Conservation (phyloP, 73 alveolate genomes). For the Tetrahymena malaccensis region DNA sequence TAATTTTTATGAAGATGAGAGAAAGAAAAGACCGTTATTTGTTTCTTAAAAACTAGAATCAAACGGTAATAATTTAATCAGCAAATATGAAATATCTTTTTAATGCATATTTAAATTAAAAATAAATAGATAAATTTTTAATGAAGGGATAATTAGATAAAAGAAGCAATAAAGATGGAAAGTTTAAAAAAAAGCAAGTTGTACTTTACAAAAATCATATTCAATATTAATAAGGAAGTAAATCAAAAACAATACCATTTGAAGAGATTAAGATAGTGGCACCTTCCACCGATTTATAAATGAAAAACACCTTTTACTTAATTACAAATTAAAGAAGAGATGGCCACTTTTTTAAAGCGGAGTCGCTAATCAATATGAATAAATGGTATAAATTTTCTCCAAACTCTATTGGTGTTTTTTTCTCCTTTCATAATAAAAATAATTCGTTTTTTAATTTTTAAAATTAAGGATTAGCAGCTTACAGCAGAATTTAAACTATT, state of each 20-base stretch:
- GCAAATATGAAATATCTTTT: too few relatives aligned
- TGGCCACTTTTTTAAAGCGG: background rate
- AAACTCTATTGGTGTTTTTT: too few relatives aligned
- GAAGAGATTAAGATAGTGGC: background rate
- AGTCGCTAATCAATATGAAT: background rate
- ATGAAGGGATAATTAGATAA: background rate
- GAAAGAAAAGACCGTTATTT: background rate
- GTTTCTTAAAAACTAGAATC: background rate
- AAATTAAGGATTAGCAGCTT: background rate
- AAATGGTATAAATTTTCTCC: background rate
- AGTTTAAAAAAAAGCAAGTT: background rate
- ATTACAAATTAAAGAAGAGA: background rate
- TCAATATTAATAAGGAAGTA: background rate
- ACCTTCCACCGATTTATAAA: background rate
- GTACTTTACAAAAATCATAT: background rate
- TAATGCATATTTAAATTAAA: background rate
- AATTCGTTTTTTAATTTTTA: background rate
- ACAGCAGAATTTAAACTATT: background rate
- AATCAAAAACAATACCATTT: background rate
- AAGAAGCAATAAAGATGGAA: background rate
- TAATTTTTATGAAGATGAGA: background rate
- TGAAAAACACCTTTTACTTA: background rate
- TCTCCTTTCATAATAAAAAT: too few relatives aligned
- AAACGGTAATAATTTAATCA: background rate
- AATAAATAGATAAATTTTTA: background rate